Evolutionary conservation across 169 alveolate genomes (phyloP), one percentile per base, ranked within the genome.

Genomic region (Eimeria maxima): DNA sequence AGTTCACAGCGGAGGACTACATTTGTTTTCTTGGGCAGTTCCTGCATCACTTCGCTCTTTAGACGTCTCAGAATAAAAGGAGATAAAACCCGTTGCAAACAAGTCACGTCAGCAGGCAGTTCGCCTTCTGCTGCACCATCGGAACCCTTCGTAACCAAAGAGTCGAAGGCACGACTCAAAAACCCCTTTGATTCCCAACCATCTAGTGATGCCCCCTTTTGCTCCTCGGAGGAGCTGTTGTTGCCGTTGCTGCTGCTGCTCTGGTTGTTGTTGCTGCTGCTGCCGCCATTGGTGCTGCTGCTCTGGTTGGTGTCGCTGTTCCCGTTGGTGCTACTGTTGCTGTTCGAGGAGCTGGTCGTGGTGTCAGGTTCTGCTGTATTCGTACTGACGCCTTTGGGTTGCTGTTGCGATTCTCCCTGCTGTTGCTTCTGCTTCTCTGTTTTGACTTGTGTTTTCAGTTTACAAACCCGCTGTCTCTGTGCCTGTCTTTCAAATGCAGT

Each of bases 51-150:
- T 53, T 98, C 98, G 69, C 97, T 95, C 95, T 98, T 98, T 33
- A 98, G 95, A 20, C 99, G 96, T 29, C 99, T 89, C 69, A 98
- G 96, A 50, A 98, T 98, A 94, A 98, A 98, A 1, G 99, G 99
- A 27, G 99, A 98, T 42, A 98, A 95, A n/a, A 98, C 96, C 83
- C 97, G 96, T 84, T 98, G 99, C 20, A 96, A 90, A 86, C 96
- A 97, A 29, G 53, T 88, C 38, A 97, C 97, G 42, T 97, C 98
- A 3, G 97, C 96, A 8, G 96, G 71, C 27, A 47, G 90, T 18
- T 42, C 45, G 18, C 55, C 65, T n/a, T 18, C 86, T 95, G 44
- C 83, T 22, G 73, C 45, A 44, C 74, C 73, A 38, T 65, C 47
- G 2, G 63, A 29, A n/a, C 81, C 89, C 50, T 80, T 38, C 14